phyloP scores from a whole-genome alignment of 768 basidiomycete species.

The Lepiota venenata region DNA sequence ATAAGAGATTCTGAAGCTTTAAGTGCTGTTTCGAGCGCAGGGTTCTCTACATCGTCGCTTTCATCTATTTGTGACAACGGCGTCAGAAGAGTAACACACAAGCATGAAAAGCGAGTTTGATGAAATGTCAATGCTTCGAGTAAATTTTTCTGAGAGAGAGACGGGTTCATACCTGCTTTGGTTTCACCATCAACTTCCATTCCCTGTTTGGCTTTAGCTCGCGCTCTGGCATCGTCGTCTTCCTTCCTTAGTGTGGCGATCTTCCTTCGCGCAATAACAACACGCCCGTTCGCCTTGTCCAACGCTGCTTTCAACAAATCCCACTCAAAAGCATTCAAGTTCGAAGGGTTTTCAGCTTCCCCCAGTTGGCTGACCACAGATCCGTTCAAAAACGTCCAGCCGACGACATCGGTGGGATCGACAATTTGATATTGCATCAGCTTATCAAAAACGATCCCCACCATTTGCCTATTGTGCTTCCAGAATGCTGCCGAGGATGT shows the following conservation, averaged over 20 bases:
- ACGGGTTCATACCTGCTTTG: constrained; percentile 36
- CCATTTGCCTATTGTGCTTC: constrained; percentile 81
- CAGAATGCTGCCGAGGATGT: constrained; percentile 75
- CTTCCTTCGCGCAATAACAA: constrained; percentile 72
- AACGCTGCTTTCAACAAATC: constrained; percentile 77
- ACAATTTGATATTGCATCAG: constrained; percentile 98
- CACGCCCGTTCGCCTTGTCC: constrained; percentile 89
- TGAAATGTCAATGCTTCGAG: too few relatives aligned
- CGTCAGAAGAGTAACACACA: not conserved
- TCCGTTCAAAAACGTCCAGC: constrained; percentile 73
- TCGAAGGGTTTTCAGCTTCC: constrained; percentile 35
- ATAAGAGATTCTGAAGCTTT: constrained; percentile 75
- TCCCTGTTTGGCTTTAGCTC: constrained; percentile 61
- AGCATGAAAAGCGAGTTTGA: not conserved
- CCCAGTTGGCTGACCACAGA: constrained; percentile 36
- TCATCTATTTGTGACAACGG: constrained; percentile 24
- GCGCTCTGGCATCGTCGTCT: constrained; percentile 82
- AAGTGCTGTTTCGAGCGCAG: constrained; percentile 64
- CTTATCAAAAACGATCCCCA: constrained; percentile 94
- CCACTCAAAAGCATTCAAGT: constrained; percentile 73
- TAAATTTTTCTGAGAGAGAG: not conserved
- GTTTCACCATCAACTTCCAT: constrained; percentile 74
- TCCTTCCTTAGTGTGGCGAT: constrained; percentile 78
- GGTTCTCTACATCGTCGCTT: constrained; percentile 51
- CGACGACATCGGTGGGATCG: constrained; percentile 88